These are phyloP conservation scores for Karstenula rhodostoma DNA, from an alignment of 2,329 filamentous ascomycete genomes.

Conservation along the genomic window DNA sequence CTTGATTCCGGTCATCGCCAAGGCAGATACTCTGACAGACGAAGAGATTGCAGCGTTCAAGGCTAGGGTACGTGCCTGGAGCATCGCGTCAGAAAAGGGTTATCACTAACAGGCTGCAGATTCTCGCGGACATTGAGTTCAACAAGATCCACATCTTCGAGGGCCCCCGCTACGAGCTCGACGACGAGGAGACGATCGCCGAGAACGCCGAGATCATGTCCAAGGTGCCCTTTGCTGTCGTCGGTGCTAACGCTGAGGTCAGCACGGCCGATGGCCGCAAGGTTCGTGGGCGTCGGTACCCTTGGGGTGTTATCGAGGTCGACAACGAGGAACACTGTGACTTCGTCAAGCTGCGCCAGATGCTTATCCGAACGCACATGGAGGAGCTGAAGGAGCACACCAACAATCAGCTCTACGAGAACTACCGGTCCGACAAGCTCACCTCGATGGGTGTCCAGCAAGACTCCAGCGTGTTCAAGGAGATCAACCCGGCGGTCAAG, in stretches of 20 bases:
- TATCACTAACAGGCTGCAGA: constrained; percentile 63
- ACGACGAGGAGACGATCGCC: constrained; percentile 98
- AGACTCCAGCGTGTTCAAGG: constrained; percentile 99
- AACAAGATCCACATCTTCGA: constrained; percentile 99
- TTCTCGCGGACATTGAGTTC: constrained; percentile 94
- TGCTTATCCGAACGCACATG: constrained; percentile 99
- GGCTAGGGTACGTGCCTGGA: constrained; percentile 77
- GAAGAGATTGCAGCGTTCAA: constrained; percentile 96
- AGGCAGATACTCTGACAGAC: constrained; percentile 96
- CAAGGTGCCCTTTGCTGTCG: constrained; percentile 98
- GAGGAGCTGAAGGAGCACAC: constrained; percentile 99
- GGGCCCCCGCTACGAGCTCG: constrained; percentile 96
- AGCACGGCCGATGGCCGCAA: constrained; percentile 90
- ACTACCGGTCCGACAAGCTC: constrained; percentile 99
- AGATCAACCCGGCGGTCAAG: constrained; percentile 99
- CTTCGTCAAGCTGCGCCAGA: constrained; percentile 99
- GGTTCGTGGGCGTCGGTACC: constrained; percentile 94
- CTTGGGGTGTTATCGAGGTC: constrained; percentile 98
- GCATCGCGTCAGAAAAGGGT: background rate
- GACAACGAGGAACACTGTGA: constrained; percentile 99
- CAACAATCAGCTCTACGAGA: constrained; percentile 98
- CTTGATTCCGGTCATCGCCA: constrained; percentile 98
- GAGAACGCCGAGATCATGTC: constrained; percentile 99
- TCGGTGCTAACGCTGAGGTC: constrained; percentile 96
- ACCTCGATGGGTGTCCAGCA: constrained; percentile 98